Conservation (phyloP, 176 grass and related monocot species). For the Oropetium thomaeum region DNA sequence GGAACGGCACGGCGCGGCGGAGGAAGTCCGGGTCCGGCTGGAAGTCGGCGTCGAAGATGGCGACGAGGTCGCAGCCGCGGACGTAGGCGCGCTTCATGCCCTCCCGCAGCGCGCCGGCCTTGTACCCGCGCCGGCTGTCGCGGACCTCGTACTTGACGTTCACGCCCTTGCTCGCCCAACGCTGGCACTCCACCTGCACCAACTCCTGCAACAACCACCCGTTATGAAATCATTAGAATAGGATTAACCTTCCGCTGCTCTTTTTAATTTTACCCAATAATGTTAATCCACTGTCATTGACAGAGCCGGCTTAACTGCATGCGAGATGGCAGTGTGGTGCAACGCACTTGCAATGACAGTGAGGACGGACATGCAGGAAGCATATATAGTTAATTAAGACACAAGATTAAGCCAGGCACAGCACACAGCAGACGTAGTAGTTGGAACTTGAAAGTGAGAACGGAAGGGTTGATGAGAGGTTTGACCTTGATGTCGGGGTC, state of each 20-base stretch:
- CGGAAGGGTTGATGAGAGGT: neutral
- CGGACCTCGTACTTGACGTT: slow-evolving; percentile 81
- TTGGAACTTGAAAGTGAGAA: neutral
- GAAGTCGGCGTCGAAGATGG: slow-evolving; percentile 96
- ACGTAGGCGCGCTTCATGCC: slow-evolving; percentile 87
- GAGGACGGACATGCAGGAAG: too few species aligned
- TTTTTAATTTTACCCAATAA: too few species aligned
- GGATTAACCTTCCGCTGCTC: too few species aligned
- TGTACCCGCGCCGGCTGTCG: slow-evolving; percentile 75
- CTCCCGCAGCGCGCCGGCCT: slow-evolving; percentile 83
- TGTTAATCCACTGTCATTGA: too few species aligned
- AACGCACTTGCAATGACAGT: too few species aligned
- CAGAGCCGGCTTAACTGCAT: too few species aligned
- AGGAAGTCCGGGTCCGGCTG: slow-evolving; percentile 83
- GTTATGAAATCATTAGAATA: too few species aligned
- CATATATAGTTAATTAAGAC: too few species aligned
- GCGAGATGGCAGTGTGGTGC: too few species aligned
- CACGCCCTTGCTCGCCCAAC: slow-evolving; percentile 83
- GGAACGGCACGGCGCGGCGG: slow-evolving; percentile 66
- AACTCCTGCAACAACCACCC: too few species aligned
- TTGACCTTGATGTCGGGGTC: slow-evolving; percentile 55
- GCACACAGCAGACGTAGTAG: too few species aligned
- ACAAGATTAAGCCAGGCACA: too few species aligned
- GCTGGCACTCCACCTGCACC: slow-evolving; percentile 51
- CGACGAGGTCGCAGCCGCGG: slow-evolving; percentile 61